Evolutionary conservation across 352 stramenopile species (phyloP), one percentile per base, ranked within the genome.

Genomic region (Phytophthora foliorum): DNA sequence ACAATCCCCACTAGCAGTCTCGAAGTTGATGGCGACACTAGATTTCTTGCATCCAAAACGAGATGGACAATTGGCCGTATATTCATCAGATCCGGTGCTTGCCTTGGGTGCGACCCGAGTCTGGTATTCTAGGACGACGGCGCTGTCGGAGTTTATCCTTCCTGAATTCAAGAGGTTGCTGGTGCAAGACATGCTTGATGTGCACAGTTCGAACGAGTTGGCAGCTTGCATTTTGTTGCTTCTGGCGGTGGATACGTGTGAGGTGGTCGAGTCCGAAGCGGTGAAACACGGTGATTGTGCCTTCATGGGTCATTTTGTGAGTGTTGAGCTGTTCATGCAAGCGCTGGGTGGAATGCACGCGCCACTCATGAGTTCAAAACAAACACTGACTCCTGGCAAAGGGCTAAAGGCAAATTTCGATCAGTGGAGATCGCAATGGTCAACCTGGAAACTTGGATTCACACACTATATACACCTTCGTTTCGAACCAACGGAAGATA

Each of bases 81-180:
- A 55, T 19, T 8, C 25, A 9, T 27, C 27, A 3, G 48, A 55
- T 10, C 48, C 48, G 17, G 27, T 55, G n/a, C 17, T 55, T 1
- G 27, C 25, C 7, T 16, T 55, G 10, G 48, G 48, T 13, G 48
- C 48, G 27, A 42, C n/a, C 16, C 3, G 16, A 7, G 2, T 55
- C 7, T 55, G 48, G 27, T 32, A 55, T 41, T n/a, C 27, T 11
- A 25, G 27, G 46, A 38, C 8, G 11, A 16, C 36, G 2, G 36
- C 13, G 0, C 8, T 27, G 9, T 24, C 27, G 27, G 29, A 32
- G 48, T 55, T n/a, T 25, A 42, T 55, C 25, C 17, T 55, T 9
- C 48, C 48, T 8, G 19, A 55, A 13, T 22, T 55, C 8, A 55
- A 55, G 27, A 39, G 29, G 11, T 32, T 55, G 27, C 2, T 55